Base-by-base conservation (phyloP, 2,329 filamentous ascomycete genomes). In the Septoria linicola region DNA sequence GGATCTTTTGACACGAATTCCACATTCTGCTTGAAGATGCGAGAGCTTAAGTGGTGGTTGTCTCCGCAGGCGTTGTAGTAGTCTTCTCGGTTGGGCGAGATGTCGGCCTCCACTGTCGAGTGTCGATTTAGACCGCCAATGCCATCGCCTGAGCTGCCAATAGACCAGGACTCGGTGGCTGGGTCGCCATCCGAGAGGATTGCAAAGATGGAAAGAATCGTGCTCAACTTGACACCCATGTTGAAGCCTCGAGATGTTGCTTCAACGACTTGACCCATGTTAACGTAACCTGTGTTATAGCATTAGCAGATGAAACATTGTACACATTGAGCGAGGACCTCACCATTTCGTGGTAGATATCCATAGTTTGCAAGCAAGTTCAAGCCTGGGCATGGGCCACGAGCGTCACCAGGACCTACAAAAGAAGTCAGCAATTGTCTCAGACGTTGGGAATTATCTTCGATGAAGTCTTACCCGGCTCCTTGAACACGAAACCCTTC, bases 311-410 rank as follows among this genome's bases (percentile, higher is more conserved):
- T 13, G 27, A 30, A 7, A 7, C 7, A 30, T 30, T 13, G 13
- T 7, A 30, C 27, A 13, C 13, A 30, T 13, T 30, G 27, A 30
- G n/a, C n/a, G n/a, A n/a, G n/a, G n/a, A n/a, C n/a, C n/a, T n/a
- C n/a, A 13, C 73, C 72, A 35, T 69, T 61, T 39, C 68, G 69
- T 7, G 71, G 71, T 17, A 74, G 61, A 53, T 72, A 72, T 20
- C 66, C 66, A 51, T 73, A 67, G 55, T 73, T 73, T 23, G 71
- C 71, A 11, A 73, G 59, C 1, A 68, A 63, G 58, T 73, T 73
- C 14, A 73, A 60, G 43, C 69, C 67, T 2, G 70, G 71, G 49
- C 71, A 73, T 17, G 70, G 69, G 39, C 69, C 62, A 45, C 66
- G 63, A 16, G 56, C 56, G 53, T 72, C 65, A 34, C 39, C 54